Evolutionary conservation across 208 protist genomes (phyloP).

Genomic region (Leptomonas pyrrhocoris): DNA sequence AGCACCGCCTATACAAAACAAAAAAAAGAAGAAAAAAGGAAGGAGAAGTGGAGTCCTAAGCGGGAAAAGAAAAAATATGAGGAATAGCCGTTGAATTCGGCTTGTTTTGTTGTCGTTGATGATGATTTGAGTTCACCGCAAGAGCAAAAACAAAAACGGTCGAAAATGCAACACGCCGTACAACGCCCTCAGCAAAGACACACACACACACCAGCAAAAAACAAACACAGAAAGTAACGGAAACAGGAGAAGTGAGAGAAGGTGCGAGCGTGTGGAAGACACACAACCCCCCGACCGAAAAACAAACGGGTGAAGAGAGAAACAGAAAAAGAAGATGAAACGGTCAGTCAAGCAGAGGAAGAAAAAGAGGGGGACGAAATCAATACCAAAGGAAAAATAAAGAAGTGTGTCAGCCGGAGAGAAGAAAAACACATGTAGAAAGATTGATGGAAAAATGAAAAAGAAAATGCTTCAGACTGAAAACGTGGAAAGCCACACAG

Average conservation of each 20-base stretch:
- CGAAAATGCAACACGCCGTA: neutral
- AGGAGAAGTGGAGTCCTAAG: neutral
- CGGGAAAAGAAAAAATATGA: neutral
- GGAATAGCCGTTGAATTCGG: no score
- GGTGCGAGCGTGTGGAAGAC: no score
- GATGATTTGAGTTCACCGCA: neutral
- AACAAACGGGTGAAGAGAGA: neutral
- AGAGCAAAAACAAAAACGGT: neutral
- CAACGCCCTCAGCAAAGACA: no score
- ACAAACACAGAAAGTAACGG: no score
- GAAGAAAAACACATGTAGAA: no score
- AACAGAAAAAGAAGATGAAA: neutral
- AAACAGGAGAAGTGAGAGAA: no score
- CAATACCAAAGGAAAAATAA: no score
- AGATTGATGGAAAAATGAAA: no score
- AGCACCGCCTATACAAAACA: neutral
- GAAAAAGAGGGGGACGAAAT: constrained; percentile 10
- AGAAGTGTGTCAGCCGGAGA: no score
- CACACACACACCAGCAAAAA: no score
- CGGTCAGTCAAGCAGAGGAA: neutral
- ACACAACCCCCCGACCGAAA: no score
- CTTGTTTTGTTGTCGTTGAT: neutral
- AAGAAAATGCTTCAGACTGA: constrained; percentile 8
- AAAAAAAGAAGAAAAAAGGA: neutral
- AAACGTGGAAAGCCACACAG: no score